phyloP scores from a whole-genome alignment of 495 filamentous ascomycete species.

The Saxophila tyrrhenica region DNA sequence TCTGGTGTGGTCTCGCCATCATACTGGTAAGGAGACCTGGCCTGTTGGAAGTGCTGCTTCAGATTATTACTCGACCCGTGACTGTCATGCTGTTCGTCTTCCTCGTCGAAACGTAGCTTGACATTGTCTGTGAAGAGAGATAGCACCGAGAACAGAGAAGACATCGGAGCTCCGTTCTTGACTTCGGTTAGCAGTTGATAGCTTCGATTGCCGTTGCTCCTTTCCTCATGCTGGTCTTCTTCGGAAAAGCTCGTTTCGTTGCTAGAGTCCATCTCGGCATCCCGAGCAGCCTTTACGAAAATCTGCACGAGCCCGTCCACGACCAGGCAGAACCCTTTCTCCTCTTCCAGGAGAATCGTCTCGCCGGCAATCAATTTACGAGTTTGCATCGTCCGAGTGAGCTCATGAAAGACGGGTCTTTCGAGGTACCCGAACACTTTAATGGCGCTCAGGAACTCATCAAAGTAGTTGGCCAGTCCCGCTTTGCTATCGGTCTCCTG shows the following conservation, averaged over 20 bases:
- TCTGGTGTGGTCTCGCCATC: conserved; percentile 16
- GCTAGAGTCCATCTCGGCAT: conserved; percentile 33
- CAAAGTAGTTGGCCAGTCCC: conserved; percentile 85
- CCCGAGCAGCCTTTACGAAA: conserved; percentile 81
- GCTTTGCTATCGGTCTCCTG: conserved; percentile 84
- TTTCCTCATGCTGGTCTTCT: conserved; percentile 55
- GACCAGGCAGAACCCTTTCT: conserved; percentile 95
- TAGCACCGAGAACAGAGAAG: conserved; percentile 91
- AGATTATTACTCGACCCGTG: conserved; percentile 7
- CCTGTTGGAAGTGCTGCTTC: conserved; percentile 1
- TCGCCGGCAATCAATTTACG: conserved; percentile 91
- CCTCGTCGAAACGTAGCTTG: conserved; percentile 54
- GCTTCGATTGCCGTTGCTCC: conserved; percentile 51
- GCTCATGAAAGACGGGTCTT: conserved; percentile 90
- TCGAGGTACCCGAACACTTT: conserved; percentile 98
- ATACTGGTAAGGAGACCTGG: not conserved
- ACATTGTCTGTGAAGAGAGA: conserved; percentile 94
- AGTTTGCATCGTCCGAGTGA: conserved; percentile 96
- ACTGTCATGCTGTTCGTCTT: conserved; percentile 18
- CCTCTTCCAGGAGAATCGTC: conserved; percentile 86
- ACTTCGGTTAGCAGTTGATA: conserved; percentile 96
- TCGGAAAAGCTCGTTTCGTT: conserved; percentile 34
- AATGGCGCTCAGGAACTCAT: conserved; percentile 97
- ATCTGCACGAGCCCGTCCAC: conserved; percentile 96
- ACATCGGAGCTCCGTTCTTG: conserved; percentile 97